Conservation (phyloP, 2,329 filamentous ascomycete genomes). For the Blastomyces percursus region DNA sequence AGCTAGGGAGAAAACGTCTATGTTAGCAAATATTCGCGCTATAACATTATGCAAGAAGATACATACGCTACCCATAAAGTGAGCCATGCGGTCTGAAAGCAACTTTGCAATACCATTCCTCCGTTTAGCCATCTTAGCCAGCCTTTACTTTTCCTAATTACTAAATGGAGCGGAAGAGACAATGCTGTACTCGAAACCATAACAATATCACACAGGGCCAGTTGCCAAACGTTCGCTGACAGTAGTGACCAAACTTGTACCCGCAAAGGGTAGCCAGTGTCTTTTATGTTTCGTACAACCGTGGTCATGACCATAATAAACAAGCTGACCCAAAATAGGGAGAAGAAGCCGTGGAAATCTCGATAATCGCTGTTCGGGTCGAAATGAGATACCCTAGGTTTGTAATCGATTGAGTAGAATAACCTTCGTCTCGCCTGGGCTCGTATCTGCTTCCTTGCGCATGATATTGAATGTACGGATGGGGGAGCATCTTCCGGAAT, state of each 20-base stretch:
- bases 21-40: neutral
- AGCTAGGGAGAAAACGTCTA: constrained; percentile 31
- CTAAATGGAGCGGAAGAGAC: constrained; percentile 60
- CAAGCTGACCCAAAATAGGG: constrained; percentile 93
- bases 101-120: constrained; percentile 72
- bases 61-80: constrained; percentile 61
- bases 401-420: constrained; percentile 88
- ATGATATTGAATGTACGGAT: constrained; percentile 75
- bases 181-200: constrained; percentile 72
- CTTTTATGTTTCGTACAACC: constrained; percentile 85
- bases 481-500: constrained; percentile 84
- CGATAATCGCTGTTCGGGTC: constrained; percentile 84
- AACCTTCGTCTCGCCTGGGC: constrained; percentile 70
- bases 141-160: constrained; percentile 49
- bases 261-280: constrained; percentile 77
- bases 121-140: constrained; percentile 60
- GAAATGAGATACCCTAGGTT: constrained; percentile 85
- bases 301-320: constrained; percentile 95
- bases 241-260: constrained; percentile 82
- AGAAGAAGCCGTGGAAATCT: constrained; percentile 96
- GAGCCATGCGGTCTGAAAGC: constrained; percentile 72
- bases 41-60: neutral
- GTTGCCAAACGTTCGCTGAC: constrained; percentile 76
- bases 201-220: constrained; percentile 68
- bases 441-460: constrained; percentile 70